Evolutionary conservation across 1,284 basidiomycete species (phyloP).

Genomic region (Cryptococcus sp.): DNA sequence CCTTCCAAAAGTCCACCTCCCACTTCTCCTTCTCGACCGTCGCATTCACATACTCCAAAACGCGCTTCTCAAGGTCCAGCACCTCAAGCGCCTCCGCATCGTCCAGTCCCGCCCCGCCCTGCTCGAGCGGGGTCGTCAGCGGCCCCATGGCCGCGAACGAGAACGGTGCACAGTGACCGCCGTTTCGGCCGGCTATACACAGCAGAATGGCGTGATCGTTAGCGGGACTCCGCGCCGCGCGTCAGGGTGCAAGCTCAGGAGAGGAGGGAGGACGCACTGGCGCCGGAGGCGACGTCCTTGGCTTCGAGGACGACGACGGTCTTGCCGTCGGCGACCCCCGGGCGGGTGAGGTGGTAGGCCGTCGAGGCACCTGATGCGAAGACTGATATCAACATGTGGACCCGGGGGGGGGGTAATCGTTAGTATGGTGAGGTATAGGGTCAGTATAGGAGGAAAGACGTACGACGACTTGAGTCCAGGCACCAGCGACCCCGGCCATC

Average conservation of each 20-base stretch:
- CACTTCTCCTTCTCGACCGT: constrained; percentile 52
- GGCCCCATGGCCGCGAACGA: constrained; percentile 21
- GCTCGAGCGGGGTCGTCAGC: constrained; percentile 22
- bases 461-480: constrained; percentile 40
- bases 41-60: constrained; percentile 63
- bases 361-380: constrained; percentile 20
- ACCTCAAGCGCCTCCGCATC: constrained; percentile 49
- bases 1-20: constrained; percentile 34
- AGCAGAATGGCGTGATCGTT: background rate
- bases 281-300: constrained; percentile 39
- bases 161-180: constrained; percentile 39
- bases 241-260: background rate
- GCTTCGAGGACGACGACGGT: constrained; percentile 33
- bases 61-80: constrained; percentile 61
- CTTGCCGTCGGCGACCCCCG: constrained; percentile 22
- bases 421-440: background rate
- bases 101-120: constrained; percentile 36
- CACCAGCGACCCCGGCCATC: constrained; percentile 45
- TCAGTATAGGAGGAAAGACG: background rate
- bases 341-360: constrained; percentile 35
- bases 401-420: background rate
- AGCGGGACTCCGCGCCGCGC: background rate
- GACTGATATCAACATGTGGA: background rate
- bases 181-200: constrained; percentile 38
- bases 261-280: constrained; percentile 20